These are phyloP conservation scores for Umbelopsis sp. DNA, from an alignment of 192 early-diverging fungal genomes.

Conservation along the genomic window DNA sequence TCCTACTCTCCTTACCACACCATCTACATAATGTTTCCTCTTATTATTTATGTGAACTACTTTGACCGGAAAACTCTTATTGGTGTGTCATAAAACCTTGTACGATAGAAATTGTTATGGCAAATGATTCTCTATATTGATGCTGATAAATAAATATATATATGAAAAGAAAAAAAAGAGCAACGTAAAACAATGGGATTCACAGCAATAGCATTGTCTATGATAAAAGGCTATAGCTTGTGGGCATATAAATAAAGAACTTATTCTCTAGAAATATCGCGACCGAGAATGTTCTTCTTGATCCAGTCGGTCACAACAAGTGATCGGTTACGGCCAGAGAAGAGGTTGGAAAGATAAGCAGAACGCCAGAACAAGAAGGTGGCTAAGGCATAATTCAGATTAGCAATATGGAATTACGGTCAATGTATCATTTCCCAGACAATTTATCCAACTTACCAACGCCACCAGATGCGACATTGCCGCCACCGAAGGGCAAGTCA, in stretches of 20 bases:
- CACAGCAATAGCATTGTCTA: background rate
- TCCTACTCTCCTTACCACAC: background rate
- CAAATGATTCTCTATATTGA: slow-evolving; percentile 10
- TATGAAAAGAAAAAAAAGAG: background rate
- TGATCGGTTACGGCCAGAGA: slow-evolving; percentile 79
- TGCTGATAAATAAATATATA: slow-evolving; percentile 14
- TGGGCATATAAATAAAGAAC: background rate
- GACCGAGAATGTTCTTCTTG: slow-evolving; percentile 88
- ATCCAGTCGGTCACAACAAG: slow-evolving; percentile 90
- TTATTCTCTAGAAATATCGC: slow-evolving; percentile 92
- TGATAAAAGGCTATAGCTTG: background rate
- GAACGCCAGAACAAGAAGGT: slow-evolving; percentile 81
- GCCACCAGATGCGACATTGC: slow-evolving; percentile 65
- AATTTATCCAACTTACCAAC: slow-evolving; percentile 27
- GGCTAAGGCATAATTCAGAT: slow-evolving; percentile 25
- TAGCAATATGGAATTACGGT: background rate
- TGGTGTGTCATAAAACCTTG: slow-evolving; percentile 4
- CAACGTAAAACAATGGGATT: background rate
- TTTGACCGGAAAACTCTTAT: background rate
- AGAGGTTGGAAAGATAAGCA: slow-evolving; percentile 76
- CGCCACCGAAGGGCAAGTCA: slow-evolving; percentile 80
- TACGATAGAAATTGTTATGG: slow-evolving; percentile 15
- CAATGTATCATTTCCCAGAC: background rate
- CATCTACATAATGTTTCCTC: background rate
- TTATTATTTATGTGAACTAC: background rate